Evolutionary conservation across 2,329 filamentous ascomycete genomes (phyloP), one percentile per base, ranked within the genome.

Genomic region (Thelonectria blattea): DNA sequence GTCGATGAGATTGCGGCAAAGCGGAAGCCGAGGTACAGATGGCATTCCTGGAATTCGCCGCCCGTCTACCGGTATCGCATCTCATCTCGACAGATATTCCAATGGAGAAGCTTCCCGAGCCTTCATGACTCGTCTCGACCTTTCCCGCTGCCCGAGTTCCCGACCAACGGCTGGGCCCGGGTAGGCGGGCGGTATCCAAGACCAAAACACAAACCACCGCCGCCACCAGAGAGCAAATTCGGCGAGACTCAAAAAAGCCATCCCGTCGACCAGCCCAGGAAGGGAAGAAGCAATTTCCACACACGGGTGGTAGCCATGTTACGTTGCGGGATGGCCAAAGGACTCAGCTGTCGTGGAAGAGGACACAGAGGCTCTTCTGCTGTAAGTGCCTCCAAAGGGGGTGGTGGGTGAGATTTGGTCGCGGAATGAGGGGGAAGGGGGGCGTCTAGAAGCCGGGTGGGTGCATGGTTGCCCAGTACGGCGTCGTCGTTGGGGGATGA

Each of bases 251-350:
- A 27, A 32, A 43, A 43, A 20, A 43, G 5, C 49, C 49, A 18
- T 49, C n/a, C 27, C 15, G 37, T 22, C 37, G 32, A 34, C 39
- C 24, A 50, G 39, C n/a, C n/a, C 15, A 17, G 39, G n/a, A 17
- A 42, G 39, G 39, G 46, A 42, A 45, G 42, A 51, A 43, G 34
- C 42, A 52, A 18, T 24, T 17, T 41, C 46, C 49, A 15, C 50
- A 52, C 41, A 52, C 18, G 27, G 42, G 56, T 49, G 48, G 47
- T 41, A 18, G 27, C 52, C 43, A 56, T 67, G 60, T 56, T 62
- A 67, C 60, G 61, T 67, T 68, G 47, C 63, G 45, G 48, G n/a
- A 32, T 37, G 47, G 20, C 34, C 14, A 11, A 22, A 24, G 20
- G 11, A 45, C 42, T 45, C 17, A 14, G 42, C 11, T 22, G 42